Conservation (phyloP, 2,329 filamentous ascomycete genomes). For the Shiraia sp. region DNA sequence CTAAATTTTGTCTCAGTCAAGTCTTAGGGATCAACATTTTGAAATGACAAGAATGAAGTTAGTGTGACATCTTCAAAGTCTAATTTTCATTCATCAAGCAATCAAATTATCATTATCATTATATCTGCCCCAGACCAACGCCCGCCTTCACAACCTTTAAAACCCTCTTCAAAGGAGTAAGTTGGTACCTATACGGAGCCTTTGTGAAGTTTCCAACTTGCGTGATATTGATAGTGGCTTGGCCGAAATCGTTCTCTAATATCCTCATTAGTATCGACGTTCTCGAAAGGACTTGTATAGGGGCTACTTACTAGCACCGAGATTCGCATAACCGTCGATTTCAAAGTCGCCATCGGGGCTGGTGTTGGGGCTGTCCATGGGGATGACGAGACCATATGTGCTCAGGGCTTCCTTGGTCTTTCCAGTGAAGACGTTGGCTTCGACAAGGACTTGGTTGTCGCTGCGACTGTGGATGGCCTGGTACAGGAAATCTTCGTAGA, state of each 20-base stretch:
- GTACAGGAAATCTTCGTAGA: conserved; percentile 43
- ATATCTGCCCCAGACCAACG: conserved; percentile 52
- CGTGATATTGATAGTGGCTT: conserved; percentile 56
- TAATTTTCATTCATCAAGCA: too few relatives aligned
- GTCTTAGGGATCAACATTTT: too few relatives aligned
- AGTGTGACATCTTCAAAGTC: too few relatives aligned
- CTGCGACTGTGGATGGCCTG: conserved; percentile 51
- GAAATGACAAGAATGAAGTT: too few relatives aligned
- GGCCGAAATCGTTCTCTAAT: conserved; percentile 54
- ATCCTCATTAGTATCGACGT: conserved; percentile 2
- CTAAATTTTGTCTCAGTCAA: too few relatives aligned
- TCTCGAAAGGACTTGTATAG: neutral
- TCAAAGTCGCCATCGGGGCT: conserved; percentile 58
- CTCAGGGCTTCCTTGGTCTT: conserved; percentile 56
- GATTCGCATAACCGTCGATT: conserved; percentile 59
- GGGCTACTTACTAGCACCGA: conserved; percentile 53
- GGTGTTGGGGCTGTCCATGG: conserved; percentile 59
- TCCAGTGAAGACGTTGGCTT: conserved; percentile 53
- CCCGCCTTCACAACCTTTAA: conserved; percentile 49
- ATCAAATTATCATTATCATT: too few relatives aligned
- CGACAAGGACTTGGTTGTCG: conserved; percentile 51
- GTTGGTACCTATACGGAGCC: conserved; percentile 54
- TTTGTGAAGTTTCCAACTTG: conserved; percentile 55
- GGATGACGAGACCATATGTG: conserved; percentile 61
- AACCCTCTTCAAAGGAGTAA: conserved; percentile 53